These are phyloP conservation scores for Macaranga tanarius DNA, from an alignment of 441 rosid genomes.

Conservation along the genomic window DNA sequence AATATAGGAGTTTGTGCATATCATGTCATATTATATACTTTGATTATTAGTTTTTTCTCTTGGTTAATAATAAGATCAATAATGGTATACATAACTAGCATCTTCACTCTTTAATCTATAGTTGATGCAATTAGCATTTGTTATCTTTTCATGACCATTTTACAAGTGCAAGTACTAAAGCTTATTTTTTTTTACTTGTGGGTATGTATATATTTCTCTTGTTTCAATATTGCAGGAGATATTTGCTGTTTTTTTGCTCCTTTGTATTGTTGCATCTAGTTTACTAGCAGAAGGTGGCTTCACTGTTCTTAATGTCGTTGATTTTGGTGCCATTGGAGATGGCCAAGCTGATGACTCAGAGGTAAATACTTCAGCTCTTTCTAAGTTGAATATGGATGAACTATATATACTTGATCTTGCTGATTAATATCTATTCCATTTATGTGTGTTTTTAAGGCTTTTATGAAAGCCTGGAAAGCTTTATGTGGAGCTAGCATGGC, in stretches of 20 bases:
- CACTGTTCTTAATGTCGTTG: conserved; percentile 15
- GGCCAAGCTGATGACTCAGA: conserved; percentile 31
- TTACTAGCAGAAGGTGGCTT: conserved; percentile 4
- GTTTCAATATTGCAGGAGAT: background rate
- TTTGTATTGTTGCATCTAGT: conserved; percentile 8
- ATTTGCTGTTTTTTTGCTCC: background rate
- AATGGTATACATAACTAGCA: no score
- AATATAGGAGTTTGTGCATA: background rate
- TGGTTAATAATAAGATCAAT: no score
- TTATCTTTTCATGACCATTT: no score
- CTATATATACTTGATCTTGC: no score
- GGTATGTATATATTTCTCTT: background rate
- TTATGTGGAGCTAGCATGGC: conserved; percentile 24
- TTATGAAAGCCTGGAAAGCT: conserved; percentile 34
- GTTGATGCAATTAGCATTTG: no score
- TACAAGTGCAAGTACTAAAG: no score
- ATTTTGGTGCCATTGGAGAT: conserved; percentile 34
- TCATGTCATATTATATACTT: no score
- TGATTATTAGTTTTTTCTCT: no score
- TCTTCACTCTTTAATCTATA: no score
- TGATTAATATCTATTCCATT: no score
- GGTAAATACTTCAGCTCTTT: conserved; percentile 13
- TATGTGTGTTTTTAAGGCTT: conserved; percentile 17
- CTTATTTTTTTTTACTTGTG: no score
- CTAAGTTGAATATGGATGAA: no score